phyloP scores from a whole-genome alignment of 768 basidiomycete species.

The Dacryopinax spathularia region DNA sequence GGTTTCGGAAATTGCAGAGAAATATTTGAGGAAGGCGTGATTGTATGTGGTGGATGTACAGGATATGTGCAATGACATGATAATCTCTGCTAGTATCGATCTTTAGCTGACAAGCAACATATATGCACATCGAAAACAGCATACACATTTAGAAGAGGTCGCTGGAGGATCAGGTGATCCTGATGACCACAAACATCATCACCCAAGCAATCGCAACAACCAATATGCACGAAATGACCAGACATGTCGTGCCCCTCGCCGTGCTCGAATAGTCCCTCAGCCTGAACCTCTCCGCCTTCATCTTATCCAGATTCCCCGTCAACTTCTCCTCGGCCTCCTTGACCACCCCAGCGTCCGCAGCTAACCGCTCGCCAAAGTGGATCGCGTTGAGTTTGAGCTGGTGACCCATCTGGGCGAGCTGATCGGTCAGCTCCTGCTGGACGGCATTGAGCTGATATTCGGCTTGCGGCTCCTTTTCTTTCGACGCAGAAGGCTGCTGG shows the following conservation, averaged over 20 bases:
- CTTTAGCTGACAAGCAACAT: no score
- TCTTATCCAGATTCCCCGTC: constrained; percentile 53
- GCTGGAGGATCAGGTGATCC: background rate
- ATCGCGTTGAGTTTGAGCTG: constrained; percentile 74
- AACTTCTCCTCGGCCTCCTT: constrained; percentile 55
- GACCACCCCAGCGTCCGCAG: constrained; percentile 58
- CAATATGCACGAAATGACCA: constrained; percentile 48
- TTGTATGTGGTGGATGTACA: no score
- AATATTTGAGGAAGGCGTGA: background rate
- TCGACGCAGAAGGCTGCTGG: background rate
- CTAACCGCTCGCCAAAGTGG: constrained; percentile 59
- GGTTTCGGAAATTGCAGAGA: background rate
- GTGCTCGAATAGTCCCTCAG: constrained; percentile 49
- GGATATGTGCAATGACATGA: no score
- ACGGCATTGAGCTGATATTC: constrained; percentile 5
- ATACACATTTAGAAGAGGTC: no score
- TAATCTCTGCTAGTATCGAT: background rate
- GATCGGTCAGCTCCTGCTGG: constrained; percentile 59
- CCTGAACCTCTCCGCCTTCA: constrained; percentile 52
- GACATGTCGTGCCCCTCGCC: constrained; percentile 57
- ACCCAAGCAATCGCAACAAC: constrained; percentile 43
- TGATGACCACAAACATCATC: constrained; percentile 8
- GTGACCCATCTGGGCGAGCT: constrained; percentile 72
- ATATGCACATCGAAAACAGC: no score
- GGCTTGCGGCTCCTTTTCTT: background rate